Evolutionary conservation across 306 rosid species (phyloP), one percentile per base, ranked within the genome.

Genomic region (Styphnolobium japonicum): DNA sequence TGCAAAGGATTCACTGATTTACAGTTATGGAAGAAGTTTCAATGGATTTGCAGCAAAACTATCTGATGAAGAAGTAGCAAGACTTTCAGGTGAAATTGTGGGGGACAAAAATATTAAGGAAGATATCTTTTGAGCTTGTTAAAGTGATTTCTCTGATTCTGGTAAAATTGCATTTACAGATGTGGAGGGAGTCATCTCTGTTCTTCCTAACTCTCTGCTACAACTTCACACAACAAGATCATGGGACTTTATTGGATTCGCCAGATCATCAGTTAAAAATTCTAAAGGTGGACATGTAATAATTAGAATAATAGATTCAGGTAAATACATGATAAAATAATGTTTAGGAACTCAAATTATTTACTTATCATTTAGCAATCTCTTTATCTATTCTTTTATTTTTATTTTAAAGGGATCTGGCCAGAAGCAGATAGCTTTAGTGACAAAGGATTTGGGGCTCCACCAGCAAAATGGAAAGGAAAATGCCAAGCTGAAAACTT

Each of bases 171-270:
- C 36, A 11, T 18, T 23, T 67, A 36, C 68, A 70, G 82, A 77
- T 62, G 19, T 70, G 61, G 79, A 82, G 65, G 82, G 10, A n/a
- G 75, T 81, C 25, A 39, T 45, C n/a, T 71, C 45, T 2, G 75
- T 62, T 25, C 9, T 70, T 15, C 62, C 43, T 55, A 31, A 8
- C 14, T 18, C 11, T 27, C 19, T n/a, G n/a, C n/a, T 42, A 11
- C 10, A 77, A 5, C 86, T 82, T 40, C 75, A 62, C 21, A 82
- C 79, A 61, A 82, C 64, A 62, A 71, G 63, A 77, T 77, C 82
- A 71, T 77, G 80, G 82, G 79, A 77, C 22, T 70, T 61, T 29
- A n/a, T 69, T 22, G 78, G 78, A 27, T 39, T 81, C 1, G 1
- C 18, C 33, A 15, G 1, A 9, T 53, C 51, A 53, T 18, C 40